Conservation (phyloP, 2,329 filamentous ascomycete genomes). For the Cytospora paraplurivora region DNA sequence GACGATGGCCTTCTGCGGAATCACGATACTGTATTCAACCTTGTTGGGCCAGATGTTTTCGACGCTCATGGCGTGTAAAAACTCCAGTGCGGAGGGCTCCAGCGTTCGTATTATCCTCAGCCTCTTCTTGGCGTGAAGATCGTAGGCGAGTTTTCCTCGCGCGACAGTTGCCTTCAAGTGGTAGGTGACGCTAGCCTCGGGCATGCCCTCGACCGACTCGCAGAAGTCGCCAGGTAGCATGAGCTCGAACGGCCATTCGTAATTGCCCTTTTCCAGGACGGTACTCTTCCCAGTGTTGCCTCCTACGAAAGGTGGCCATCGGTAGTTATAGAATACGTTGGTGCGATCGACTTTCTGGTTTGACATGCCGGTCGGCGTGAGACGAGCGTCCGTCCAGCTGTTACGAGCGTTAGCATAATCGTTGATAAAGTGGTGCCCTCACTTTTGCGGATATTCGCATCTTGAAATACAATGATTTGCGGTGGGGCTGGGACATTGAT, state of each 20-base stretch:
- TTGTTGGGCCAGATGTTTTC: slow-evolving; percentile 99
- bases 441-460: background rate
- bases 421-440: background rate
- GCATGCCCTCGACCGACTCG: slow-evolving; percentile 89
- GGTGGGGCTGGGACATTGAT: background rate
- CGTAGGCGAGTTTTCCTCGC: slow-evolving; percentile 84
- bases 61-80: slow-evolving; percentile 88
- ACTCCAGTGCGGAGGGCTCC: slow-evolving; percentile 73
- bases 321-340: slow-evolving; percentile 65
- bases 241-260: slow-evolving; percentile 80
- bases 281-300: slow-evolving; percentile 57
- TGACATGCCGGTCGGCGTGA: slow-evolving; percentile 60
- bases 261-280: slow-evolving; percentile 71
- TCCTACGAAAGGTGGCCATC: slow-evolving; percentile 68
- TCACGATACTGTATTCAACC: slow-evolving; percentile 90
- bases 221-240: slow-evolving; percentile 71
- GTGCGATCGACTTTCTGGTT: slow-evolving; percentile 62
- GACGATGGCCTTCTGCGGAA: slow-evolving; percentile 91
- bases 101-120: slow-evolving; percentile 77
- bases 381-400: slow-evolving; percentile 55
- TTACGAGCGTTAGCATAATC: slow-evolving; percentile 27
- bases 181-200: slow-evolving; percentile 86
- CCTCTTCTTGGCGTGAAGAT: slow-evolving; percentile 78
- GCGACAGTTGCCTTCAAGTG: slow-evolving; percentile 88
- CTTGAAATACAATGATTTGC: background rate